Conservation (phyloP, 202 grass and related monocot genomes). For the Panicum virgatum region DNA sequence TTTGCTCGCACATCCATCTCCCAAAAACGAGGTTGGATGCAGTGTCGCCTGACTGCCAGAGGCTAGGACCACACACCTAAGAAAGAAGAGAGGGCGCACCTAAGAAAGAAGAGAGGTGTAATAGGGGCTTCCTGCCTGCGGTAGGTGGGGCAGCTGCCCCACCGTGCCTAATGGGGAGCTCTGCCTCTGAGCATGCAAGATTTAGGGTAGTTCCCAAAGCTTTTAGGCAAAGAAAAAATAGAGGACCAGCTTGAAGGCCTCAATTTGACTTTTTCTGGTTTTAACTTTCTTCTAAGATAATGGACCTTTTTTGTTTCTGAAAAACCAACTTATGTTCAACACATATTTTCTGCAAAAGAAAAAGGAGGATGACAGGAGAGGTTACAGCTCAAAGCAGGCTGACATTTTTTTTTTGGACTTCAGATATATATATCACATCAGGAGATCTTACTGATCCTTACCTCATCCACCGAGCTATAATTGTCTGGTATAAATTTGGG, state of each 20-base stretch:
- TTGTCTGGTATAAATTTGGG: conserved; percentile 80
- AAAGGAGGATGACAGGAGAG: background rate
- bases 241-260: background rate
- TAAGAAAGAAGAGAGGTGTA: too few species aligned
- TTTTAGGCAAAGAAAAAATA: background rate
- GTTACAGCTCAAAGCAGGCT: background rate
- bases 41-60: too few species aligned
- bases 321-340: background rate
- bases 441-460: conserved; percentile 9
- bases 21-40: too few species aligned
- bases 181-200: too few species aligned
- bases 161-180: too few species aligned
- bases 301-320: background rate
- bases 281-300: background rate
- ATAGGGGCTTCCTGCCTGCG: too few species aligned
- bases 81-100: too few species aligned
- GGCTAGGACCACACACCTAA: too few species aligned
- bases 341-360: background rate
- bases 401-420: background rate
- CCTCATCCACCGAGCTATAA: conserved; percentile 84
- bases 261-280: background rate
- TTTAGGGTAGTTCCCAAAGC: background rate
- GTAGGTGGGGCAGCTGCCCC: too few species aligned
- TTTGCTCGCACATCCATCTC: too few species aligned
- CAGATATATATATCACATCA: conserved; percentile 1